Percentiles rank a stretch among this genome's conserved stretches.
Conservation (phyloP, 1,284 basidiomycete genomes). For the Ustilago xerochloae region DNA sequence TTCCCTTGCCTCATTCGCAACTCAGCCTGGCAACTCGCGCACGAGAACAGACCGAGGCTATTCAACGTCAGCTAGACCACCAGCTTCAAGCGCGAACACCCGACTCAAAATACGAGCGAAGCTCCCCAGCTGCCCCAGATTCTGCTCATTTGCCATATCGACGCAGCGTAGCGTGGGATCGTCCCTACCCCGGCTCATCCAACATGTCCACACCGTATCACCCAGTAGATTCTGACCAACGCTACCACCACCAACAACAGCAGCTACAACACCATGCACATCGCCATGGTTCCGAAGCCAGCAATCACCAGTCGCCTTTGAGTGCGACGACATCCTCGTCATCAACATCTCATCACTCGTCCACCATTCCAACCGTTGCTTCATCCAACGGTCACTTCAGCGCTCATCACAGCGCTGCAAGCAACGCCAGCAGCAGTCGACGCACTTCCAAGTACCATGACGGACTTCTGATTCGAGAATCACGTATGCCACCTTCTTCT, state of each 20-base stretch:
- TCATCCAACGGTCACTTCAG: slow-evolving; percentile 22
- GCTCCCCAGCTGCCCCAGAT: slow-evolving; percentile 17
- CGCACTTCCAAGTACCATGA: slow-evolving; percentile 50
- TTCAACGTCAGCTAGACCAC: slow-evolving; percentile 32
- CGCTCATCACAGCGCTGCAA: slow-evolving; percentile 21
- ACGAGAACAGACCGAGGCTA: slow-evolving; percentile 35
- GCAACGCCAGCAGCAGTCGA: slow-evolving; percentile 26
- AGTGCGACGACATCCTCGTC: slow-evolving; percentile 30
- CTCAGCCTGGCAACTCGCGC: slow-evolving; percentile 41
- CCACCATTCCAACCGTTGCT: slow-evolving; percentile 18
- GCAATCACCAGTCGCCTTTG: slow-evolving; percentile 38
- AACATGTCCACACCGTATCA: slow-evolving; percentile 4
- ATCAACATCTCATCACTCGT: slow-evolving; percentile 21
- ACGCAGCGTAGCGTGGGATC: slow-evolving; percentile 22
- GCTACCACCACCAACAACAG: neutral
- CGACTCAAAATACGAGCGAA: slow-evolving; percentile 17
- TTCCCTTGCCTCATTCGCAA: neutral
- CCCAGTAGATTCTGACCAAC: slow-evolving; percentile 1
- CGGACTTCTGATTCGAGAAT: slow-evolving; percentile 46
- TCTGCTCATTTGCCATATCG: slow-evolving; percentile 2
- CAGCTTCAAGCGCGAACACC: neutral
- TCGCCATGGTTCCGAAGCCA: slow-evolving; percentile 39
- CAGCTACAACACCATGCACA: slow-evolving; percentile 1
- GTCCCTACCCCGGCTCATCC: neutral
- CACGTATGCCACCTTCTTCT: slow-evolving; percentile 44